These are phyloP conservation scores for Irpex rosettiformis DNA, from an alignment of 1,284 basidiomycete species.

Conservation along the genomic window DNA sequence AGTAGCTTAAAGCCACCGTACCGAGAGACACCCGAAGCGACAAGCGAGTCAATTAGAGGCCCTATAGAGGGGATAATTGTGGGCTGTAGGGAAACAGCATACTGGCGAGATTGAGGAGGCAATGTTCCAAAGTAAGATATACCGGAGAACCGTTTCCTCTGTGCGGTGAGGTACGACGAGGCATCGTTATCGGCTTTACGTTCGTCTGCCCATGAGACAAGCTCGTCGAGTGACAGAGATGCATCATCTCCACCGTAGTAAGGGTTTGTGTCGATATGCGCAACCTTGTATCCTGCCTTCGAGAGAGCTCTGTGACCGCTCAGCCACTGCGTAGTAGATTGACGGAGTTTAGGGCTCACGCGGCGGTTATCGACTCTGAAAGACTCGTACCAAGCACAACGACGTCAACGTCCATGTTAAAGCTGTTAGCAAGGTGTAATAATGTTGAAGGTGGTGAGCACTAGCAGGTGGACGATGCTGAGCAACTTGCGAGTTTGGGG, in stretches of 20 bases:
- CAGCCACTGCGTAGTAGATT: constrained; percentile 16
- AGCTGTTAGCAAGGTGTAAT: no score
- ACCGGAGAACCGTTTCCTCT: constrained; percentile 34
- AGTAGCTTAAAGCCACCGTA: constrained; percentile 90
- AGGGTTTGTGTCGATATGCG: constrained; percentile 81
- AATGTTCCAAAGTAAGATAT: constrained; percentile 40
- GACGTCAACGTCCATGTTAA: constrained; percentile 62
- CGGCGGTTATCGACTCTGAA: constrained; percentile 82
- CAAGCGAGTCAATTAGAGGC: constrained; percentile 75
- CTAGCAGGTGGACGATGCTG: not conserved
- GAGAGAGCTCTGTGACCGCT: constrained; percentile 68
- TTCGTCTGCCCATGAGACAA: constrained; percentile 63
- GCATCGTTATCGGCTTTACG: constrained; percentile 19
- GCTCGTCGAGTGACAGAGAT: constrained; percentile 78
- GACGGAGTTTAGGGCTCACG: constrained; percentile 53
- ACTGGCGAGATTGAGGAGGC: constrained; percentile 66
- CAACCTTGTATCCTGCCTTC: constrained; percentile 82
- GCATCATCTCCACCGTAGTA: constrained; percentile 89
- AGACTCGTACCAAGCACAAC: constrained; percentile 87
- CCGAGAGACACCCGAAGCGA: constrained; percentile 83
- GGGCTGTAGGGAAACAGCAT: constrained; percentile 83
- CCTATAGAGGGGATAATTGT: constrained; percentile 81
- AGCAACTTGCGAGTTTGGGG: not conserved
- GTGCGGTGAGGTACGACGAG: constrained; percentile 22
- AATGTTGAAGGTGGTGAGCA: no score